Evolutionary conservation across 495 filamentous ascomycete genomes (phyloP).

Genomic region (Penicillium subrubescens): DNA sequence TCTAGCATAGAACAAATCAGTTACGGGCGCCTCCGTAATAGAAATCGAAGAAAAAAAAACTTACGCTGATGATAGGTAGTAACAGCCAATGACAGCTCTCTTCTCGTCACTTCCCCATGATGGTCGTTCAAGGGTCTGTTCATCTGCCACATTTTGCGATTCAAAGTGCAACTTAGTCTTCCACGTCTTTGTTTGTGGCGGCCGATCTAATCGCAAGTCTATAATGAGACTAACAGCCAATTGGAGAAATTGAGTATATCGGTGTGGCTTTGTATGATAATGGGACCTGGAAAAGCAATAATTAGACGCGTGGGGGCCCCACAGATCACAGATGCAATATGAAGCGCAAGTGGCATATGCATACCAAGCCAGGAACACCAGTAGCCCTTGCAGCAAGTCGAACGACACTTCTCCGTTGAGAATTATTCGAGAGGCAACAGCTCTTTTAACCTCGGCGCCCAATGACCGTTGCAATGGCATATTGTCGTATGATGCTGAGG

Average conservation of each 20-base stretch:
- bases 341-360: constrained; percentile 2
- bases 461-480: constrained; percentile 40
- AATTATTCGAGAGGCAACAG: constrained; percentile 45
- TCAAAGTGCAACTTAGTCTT: constrained; percentile 23
- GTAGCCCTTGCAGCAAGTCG: constrained; percentile 51
- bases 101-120: constrained; percentile 29
- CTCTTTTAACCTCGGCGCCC: constrained; percentile 39
- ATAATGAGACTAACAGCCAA: constrained; percentile 47
- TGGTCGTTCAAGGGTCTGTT: constrained; percentile 11
- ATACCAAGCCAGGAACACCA: constrained; percentile 48
- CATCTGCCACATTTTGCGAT: not conserved
- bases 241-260: constrained; percentile 43
- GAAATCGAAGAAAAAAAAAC: not conserved
- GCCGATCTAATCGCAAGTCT: constrained; percentile 46
- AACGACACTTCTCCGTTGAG: constrained; percentile 48
- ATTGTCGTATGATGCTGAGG: constrained; percentile 40
- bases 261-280: constrained; percentile 38
- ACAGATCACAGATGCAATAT: constrained; percentile 5
- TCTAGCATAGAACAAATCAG: constrained; percentile 3
- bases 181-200: constrained; percentile 28
- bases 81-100: constrained; percentile 26
- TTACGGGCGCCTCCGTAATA: too few relatives aligned
- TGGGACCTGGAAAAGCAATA: constrained; percentile 27
- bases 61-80: constrained; percentile 30
- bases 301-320: constrained; percentile 7